phyloP scores from a whole-genome alignment of 495 filamentous ascomycete species.

The Collariella sp. region DNA sequence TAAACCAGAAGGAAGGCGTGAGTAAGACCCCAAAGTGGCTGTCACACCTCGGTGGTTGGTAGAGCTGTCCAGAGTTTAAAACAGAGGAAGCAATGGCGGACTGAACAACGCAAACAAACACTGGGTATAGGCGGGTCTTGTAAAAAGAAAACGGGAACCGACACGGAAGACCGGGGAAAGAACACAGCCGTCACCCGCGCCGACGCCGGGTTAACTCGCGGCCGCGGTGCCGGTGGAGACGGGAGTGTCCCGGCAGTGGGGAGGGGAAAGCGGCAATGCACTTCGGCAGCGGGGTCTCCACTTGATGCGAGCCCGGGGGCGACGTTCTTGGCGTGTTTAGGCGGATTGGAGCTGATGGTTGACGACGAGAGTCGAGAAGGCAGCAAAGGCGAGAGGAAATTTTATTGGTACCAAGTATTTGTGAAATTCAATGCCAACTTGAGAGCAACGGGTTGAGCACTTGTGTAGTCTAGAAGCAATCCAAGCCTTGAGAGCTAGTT shows the following conservation, averaged over 20 bases:
- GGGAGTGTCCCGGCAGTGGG: conserved; percentile 11
- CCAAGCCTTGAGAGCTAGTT: conserved; percentile 1
- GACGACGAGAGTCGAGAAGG: background rate
- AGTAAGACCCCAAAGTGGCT: too few relatives aligned
- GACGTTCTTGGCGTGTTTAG: background rate
- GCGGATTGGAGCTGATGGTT: too few relatives aligned
- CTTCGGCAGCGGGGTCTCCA: conserved; percentile 21
- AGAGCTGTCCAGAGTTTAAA: background rate
- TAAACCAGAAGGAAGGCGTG: too few relatives aligned
- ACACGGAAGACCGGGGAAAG: background rate
- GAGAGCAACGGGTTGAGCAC: background rate
- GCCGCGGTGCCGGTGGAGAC: conserved; percentile 13
- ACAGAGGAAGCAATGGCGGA: background rate
- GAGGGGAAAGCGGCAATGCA: conserved; percentile 21
- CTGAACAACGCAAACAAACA: background rate
- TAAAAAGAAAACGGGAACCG: background rate
- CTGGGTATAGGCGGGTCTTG: background rate
- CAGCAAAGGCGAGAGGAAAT: background rate
- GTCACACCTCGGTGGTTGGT: conserved; percentile 2
- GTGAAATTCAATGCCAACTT: background rate
- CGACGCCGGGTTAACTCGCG: conserved; percentile 14
- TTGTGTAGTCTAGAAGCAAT: background rate
- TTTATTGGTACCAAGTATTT: too few relatives aligned
- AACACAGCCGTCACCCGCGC: background rate
- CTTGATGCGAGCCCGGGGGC: background rate